Percentiles rank a stretch among this genome's conserved stretches.
Conservation (phyloP, 805 yeast genomes). For the Saccharomycopsis schoenii region DNA sequence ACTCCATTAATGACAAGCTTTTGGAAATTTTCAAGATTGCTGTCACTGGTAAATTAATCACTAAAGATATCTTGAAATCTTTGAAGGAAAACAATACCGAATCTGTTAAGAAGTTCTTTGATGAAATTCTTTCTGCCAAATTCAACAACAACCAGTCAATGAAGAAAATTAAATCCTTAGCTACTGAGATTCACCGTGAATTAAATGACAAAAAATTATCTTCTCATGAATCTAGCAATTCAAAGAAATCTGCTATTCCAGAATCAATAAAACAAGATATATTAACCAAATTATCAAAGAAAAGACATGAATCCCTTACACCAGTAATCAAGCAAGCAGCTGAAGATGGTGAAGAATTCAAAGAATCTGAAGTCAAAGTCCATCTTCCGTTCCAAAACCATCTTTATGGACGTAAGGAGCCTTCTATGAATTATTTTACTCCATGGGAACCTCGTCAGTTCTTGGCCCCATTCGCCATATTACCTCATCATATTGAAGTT, state of each 20-base stretch:
- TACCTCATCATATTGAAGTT: slow-evolving; percentile 87
- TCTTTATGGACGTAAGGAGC: slow-evolving; percentile 71
- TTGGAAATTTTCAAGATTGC: slow-evolving; percentile 9
- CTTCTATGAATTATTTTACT: slow-evolving; percentile 76
- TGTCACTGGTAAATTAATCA: background rate
- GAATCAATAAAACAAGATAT: slow-evolving; percentile 24
- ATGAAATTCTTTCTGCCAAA: slow-evolving; percentile 6
- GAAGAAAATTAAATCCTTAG: slow-evolving; percentile 25
- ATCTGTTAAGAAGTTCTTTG: background rate
- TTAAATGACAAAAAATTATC: slow-evolving; percentile 9
- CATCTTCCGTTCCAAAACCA: slow-evolving; percentile 72
- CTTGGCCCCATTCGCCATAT: slow-evolving; percentile 81
- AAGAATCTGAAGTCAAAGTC: slow-evolving; percentile 30
- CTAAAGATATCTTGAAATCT: background rate
- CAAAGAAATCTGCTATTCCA: slow-evolving; percentile 17
- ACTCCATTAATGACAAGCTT: slow-evolving; percentile 7
- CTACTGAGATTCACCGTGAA: slow-evolving; percentile 20
- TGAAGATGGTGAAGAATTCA: slow-evolving; percentile 27
- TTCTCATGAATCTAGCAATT: background rate
- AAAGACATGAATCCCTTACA: slow-evolving; percentile 8
- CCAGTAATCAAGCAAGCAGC: background rate
- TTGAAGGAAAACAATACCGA: background rate
- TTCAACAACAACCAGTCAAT: slow-evolving; percentile 17
- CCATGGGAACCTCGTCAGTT: slow-evolving; percentile 97
- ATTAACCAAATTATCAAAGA: slow-evolving; percentile 23